Evolutionary conservation across 2,329 filamentous ascomycete genomes (phyloP), one percentile per base, ranked within the genome.

Genomic region (Alternaria panax): DNA sequence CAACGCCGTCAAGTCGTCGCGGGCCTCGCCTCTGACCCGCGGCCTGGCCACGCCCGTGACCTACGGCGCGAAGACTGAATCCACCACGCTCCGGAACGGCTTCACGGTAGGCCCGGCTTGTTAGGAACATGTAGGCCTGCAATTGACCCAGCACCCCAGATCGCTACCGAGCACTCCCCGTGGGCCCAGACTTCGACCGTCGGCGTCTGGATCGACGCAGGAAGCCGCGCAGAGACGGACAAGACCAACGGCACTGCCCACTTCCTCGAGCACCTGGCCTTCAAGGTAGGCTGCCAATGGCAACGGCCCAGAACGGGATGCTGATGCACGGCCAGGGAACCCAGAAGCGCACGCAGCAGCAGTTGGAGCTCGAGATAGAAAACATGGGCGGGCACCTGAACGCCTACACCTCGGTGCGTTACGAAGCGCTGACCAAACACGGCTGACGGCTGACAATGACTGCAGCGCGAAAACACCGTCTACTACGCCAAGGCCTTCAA

Each of bases 401-500:
- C 83, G 95, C 95, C 80, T 99, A 99, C 86, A 99, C 95, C 75
- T 98, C 94, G 85, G 93, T 97, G 89, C 77, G 90, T 68, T 59
- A 18, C 38, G 18, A 36, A 28, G 16, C 30, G 46, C 32, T 12
- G 32, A 24, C 52, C 18, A 11, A 2, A 14, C 40, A 41, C 77
- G 62, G 22, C 51, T 40, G 30, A 45, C 32, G n/a, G n/a, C 54
- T 57, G 63, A 62, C 76, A 69, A 77, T 64, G 65, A 75, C 92
- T 41, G 28, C 69, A 80, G 93, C 92, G 95, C 81, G 95, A 99
- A 83, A 98, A 97, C 88, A 99, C 95, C 75, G 95, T 99, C 79
- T 99, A 99, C 88, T 99, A 98, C 82, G 95, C 95, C 83, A 97
- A 98, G 86, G 90, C 94, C 68, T 97, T 99, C 87, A 99, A 99